Evolutionary conservation across 2,329 filamentous ascomycete genomes (phyloP).

Genomic region (Triangularia verruculosa): DNA sequence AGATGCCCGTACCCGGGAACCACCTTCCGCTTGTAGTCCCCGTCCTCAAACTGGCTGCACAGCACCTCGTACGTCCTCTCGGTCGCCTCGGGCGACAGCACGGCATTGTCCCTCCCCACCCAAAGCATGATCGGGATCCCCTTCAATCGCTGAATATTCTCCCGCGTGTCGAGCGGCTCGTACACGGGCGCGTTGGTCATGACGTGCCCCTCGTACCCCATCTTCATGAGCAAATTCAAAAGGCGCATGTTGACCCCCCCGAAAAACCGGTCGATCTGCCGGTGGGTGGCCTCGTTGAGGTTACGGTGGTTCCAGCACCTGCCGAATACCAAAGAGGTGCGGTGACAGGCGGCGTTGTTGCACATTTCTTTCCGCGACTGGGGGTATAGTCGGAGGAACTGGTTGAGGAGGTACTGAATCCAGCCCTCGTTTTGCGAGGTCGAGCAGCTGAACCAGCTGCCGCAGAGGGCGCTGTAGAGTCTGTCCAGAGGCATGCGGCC

Average conservation of each 20-base stretch:
- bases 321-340: conserved; percentile 58
- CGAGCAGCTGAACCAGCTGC: conserved; percentile 55
- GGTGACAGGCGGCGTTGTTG: conserved; percentile 60
- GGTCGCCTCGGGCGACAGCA: conserved; percentile 53
- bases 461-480: conserved; percentile 46
- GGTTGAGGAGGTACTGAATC: conserved; percentile 52
- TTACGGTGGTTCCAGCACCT: conserved; percentile 64
- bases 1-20: conserved; percentile 59
- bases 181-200: conserved; percentile 51
- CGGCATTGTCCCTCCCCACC: conserved; percentile 54
- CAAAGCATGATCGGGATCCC: conserved; percentile 57
- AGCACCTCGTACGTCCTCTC: conserved; percentile 52
- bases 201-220: conserved; percentile 50
- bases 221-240: conserved; percentile 54
- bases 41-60: conserved; percentile 45
- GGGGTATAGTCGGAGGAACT: conserved; percentile 57
- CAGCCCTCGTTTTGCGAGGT: conserved; percentile 45
- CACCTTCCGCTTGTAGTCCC: conserved; percentile 50
- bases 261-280: conserved; percentile 59
- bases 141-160: conserved; percentile 49
- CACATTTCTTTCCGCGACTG: conserved; percentile 55
- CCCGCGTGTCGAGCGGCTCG: conserved; percentile 45
- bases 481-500: conserved; percentile 48
- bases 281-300: conserved; percentile 63
- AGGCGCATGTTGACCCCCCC: conserved; percentile 60